phyloP scores from a whole-genome alignment of 225 moss, liverwort and hornwort genomes.

The Bryoerythrophyllum caledonicum region DNA sequence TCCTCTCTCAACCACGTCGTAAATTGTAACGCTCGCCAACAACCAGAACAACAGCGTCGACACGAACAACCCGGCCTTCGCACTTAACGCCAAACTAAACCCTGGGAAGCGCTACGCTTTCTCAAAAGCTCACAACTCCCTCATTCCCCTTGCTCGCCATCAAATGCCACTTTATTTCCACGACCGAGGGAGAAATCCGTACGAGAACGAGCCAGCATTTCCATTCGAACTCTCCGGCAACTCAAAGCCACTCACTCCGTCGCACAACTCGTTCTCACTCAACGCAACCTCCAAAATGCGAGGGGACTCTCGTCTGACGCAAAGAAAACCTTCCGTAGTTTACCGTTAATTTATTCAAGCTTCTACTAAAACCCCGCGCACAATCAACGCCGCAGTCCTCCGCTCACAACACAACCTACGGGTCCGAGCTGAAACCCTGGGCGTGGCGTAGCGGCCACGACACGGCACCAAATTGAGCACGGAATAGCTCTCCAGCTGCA shows the following conservation, averaged over 20 bases:
- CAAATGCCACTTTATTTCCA: constrained; percentile 15
- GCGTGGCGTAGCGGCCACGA: constrained; percentile 14
- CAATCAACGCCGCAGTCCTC: constrained; percentile 7
- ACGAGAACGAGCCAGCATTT: constrained; percentile 9
- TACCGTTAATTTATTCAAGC: background rate
- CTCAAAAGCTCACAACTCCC: background rate
- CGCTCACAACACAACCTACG: background rate
- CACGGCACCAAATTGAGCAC: constrained; percentile 28
- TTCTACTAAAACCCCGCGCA: background rate
- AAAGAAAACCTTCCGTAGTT: background rate
- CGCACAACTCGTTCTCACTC: background rate
- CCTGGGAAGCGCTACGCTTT: constrained; percentile 4
- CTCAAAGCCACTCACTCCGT: background rate
- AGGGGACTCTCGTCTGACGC: background rate
- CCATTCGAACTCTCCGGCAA: background rate
- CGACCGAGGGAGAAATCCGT: background rate
- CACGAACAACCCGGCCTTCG: background rate
- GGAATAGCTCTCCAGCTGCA: constrained; percentile 16
- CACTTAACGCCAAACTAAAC: background rate
- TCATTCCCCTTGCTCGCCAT: constrained; percentile 2
- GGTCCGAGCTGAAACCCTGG: constrained; percentile 25
- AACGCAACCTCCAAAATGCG: too few relatives aligned
- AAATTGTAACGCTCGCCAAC: constrained; percentile 9
- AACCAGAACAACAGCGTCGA: background rate
- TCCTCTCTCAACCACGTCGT: background rate